Evolutionary conservation across 495 filamentous ascomycete species (phyloP).

Genomic region (Aspergillus baeticus): DNA sequence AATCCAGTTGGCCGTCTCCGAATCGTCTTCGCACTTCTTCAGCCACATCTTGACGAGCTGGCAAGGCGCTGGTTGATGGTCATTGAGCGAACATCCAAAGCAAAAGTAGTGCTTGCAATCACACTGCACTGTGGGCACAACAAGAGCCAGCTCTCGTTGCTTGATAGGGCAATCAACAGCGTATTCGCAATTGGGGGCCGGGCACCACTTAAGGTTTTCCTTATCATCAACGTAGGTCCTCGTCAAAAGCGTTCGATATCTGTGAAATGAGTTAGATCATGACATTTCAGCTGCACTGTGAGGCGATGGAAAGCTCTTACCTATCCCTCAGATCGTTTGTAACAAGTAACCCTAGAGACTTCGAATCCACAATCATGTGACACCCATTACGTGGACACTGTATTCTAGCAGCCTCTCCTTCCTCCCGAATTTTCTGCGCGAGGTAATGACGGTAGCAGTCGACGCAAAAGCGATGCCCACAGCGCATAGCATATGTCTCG

Average conservation of each 20-base stretch:
- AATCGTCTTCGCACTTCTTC: slow-evolving; percentile 98
- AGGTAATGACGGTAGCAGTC: slow-evolving; percentile 93
- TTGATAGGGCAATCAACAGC: slow-evolving; percentile 87
- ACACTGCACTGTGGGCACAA: slow-evolving; percentile 89
- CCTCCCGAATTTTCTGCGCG: slow-evolving; percentile 84
- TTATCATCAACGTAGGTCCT: slow-evolving; percentile 97
- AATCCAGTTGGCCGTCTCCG: slow-evolving; percentile 98
- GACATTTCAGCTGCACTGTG: neutral
- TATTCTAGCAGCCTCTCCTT: slow-evolving; percentile 92
- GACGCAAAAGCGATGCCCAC: slow-evolving; percentile 92
- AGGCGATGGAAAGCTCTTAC: slow-evolving; percentile 34
- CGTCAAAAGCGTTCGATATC: slow-evolving; percentile 84
- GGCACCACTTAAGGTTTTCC: slow-evolving; percentile 94
- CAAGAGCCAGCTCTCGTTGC: slow-evolving; percentile 73
- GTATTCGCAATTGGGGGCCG: slow-evolving; percentile 91
- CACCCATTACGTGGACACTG: slow-evolving; percentile 88
- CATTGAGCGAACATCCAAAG: slow-evolving; percentile 89
- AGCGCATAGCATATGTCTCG: slow-evolving; percentile 93
- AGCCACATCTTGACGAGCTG: slow-evolving; percentile 92
- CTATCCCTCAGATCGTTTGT: slow-evolving; percentile 67
- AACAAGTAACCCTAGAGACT: slow-evolving; percentile 81
- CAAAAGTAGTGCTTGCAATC: slow-evolving; percentile 84
- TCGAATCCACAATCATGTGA: slow-evolving; percentile 86
- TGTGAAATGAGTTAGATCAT: slow-evolving; percentile 24
- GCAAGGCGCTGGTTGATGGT: slow-evolving; percentile 94